Percentiles rank a stretch among this genome's conserved stretches.
Evolutionary conservation across 345 rosid species (phyloP).

Genomic region (Camelina neglecta): DNA sequence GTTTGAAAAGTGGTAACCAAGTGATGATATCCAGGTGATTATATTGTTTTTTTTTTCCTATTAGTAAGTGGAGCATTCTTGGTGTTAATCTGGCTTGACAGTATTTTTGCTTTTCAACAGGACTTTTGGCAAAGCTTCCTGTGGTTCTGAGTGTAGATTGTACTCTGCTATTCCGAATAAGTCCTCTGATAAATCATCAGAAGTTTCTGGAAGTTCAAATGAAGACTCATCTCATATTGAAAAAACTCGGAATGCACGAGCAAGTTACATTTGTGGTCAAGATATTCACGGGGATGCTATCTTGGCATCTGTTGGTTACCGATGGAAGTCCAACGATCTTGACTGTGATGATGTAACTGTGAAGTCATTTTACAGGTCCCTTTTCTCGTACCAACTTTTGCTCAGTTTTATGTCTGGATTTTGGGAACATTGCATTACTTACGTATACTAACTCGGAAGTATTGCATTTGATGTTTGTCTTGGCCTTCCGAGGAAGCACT

Average conservation of each 20-base stretch:
- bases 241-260: conserved; percentile 70
- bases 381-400: conserved; percentile 23
- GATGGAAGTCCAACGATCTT: conserved; percentile 73
- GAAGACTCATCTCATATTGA: conserved; percentile 34
- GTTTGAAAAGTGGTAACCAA: conserved; percentile 62
- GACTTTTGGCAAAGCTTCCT: conserved; percentile 79
- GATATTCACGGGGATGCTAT: conserved; percentile 76
- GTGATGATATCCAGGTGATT: conserved; percentile 79
- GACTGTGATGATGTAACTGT: conserved; percentile 65
- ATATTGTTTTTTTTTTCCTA: not conserved
- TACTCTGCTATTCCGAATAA: conserved; percentile 62
- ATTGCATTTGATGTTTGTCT: conserved; percentile 7
- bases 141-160: conserved; percentile 86
- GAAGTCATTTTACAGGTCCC: conserved; percentile 80
- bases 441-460: conserved; percentile 15
- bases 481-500: not conserved
- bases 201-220: conserved; percentile 33
- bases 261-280: conserved; percentile 78
- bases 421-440: not conserved
- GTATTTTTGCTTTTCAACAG: conserved; percentile 52
- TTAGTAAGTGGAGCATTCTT: conserved; percentile 19
- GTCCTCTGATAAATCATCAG: conserved; percentile 47
- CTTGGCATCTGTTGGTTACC: conserved; percentile 87
- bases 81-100: conserved; percentile 25
- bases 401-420: not conserved